A percentile compares a stretch with the other conserved stretches of the same genome.
Conservation (phyloP, 495 filamentous ascomycete genomes). For the Neurospora sp. region DNA sequence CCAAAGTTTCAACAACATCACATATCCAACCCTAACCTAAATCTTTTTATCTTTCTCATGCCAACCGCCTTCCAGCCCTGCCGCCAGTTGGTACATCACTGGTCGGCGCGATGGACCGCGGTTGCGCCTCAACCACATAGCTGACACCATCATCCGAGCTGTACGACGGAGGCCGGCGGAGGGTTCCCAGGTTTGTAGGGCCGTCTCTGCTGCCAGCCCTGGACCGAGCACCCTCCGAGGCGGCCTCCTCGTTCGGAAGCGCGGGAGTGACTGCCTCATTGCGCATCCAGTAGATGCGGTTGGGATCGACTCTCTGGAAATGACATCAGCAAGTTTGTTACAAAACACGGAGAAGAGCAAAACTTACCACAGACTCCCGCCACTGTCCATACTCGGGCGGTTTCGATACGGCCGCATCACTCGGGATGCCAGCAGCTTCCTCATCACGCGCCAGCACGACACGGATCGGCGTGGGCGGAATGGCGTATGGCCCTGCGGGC, state of each 20-base stretch:
- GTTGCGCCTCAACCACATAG: constrained; percentile 55
- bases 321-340: background rate
- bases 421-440: constrained; percentile 44
- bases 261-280: constrained; percentile 29
- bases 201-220: constrained; percentile 9
- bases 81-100: constrained; percentile 31
- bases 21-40: background rate
- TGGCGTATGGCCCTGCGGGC: constrained; percentile 37
- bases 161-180: constrained; percentile 56
- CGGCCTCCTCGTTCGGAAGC: background rate
- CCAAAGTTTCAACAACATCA: background rate
- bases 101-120: constrained; percentile 39
- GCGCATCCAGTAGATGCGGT: constrained; percentile 70
- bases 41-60: background rate
- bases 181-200: constrained; percentile 1
- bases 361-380: constrained; percentile 70
- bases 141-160: constrained; percentile 59
- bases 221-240: background rate
- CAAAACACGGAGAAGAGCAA: background rate
- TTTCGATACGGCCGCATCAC: constrained; percentile 45
- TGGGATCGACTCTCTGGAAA: constrained; percentile 60
- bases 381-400: constrained; percentile 86
- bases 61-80: constrained; percentile 12
- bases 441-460: constrained; percentile 54
- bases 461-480: constrained; percentile 51